Base-by-base conservation (phyloP, 768 basidiomycete genomes). In the Hygrophorus russula region DNA sequence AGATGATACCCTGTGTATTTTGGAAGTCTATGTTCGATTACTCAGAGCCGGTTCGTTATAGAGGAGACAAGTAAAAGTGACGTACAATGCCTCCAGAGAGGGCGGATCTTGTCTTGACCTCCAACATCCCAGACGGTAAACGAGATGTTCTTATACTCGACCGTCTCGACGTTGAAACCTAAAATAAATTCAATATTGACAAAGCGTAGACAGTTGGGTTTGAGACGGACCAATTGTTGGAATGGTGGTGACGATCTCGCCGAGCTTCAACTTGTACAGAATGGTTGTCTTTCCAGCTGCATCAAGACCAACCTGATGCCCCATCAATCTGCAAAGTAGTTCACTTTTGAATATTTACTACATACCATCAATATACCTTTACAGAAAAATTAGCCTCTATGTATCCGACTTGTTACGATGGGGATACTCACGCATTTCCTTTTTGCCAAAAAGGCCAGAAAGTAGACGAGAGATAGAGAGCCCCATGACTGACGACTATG, bases 61-160 rank as follows among this genome's bases (percentile, higher is more conserved):
- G 47, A 56, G 46, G 50, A 29, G 46, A 28, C 28, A 32, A 41
- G 50, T 46, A 48, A 52, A 50, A 35, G 29, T 36, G 43, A 80
- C 91, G 59, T 59, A 96, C 96, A 99, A 74, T 99, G 96, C 80
- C 94, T 90, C 96, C 96, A 99, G 56, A 98, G 80, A 54, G 94
- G 94, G 57, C 94, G 82, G 66, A 98, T 98, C 82, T 98, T 99
- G 71, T 99, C 94, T 71, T 99, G 94, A 57, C 94, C 96, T 78
- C 96, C 96, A 51, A 99, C 96, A 69, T 99, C 96, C 96, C 96
- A 98, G 36, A 98, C 96, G 17, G 94, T 99, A 80, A 99, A 99
- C 18, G 92, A 96, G 53, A 98, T 97, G 75, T 98, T 99, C 78
- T 97, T 98, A 72, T 99, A 98, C 67, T 98, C 94, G 53, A 99